Conservation (phyloP, 2,329 filamentous ascomycete species). For the Parastagonospora avenae region DNA sequence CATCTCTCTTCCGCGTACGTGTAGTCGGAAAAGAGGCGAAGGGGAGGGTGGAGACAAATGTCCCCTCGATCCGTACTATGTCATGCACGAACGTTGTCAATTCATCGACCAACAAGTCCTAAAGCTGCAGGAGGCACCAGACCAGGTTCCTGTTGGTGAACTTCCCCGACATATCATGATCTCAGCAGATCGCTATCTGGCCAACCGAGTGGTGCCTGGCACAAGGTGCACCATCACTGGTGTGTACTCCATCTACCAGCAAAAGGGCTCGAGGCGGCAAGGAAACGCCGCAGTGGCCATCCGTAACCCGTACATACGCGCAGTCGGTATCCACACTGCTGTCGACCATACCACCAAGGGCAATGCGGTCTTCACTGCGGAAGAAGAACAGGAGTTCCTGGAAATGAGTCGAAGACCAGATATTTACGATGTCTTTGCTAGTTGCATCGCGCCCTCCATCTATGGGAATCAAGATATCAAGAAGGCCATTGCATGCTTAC, state of each 20-base stretch:
- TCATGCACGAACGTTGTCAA: constrained; percentile 88
- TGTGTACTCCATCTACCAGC: constrained; percentile 97
- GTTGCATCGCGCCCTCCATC: constrained; percentile 95
- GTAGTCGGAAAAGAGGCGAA: constrained; percentile 66
- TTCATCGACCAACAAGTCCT: constrained; percentile 99
- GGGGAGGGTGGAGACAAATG: constrained; percentile 76
- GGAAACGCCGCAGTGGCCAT: constrained; percentile 87
- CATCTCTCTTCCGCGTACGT: constrained; percentile 80
- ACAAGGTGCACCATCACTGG: constrained; percentile 95
- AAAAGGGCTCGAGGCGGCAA: constrained; percentile 80
- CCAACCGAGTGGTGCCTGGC: constrained; percentile 93
- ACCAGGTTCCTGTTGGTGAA: constrained; percentile 96
- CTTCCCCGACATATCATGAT: constrained; percentile 92
- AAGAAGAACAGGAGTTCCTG: constrained; percentile 94
- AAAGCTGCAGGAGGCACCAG: constrained; percentile 95
- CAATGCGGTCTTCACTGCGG: constrained; percentile 82
- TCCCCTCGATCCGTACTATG: constrained; percentile 92
- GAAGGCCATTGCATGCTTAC: constrained; percentile 90
- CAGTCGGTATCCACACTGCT: constrained; percentile 90
- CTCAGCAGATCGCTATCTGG: constrained; percentile 93
- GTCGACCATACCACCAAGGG: constrained; percentile 89
- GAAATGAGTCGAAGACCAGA: constrained; percentile 90
- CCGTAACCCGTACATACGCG: constrained; percentile 89
- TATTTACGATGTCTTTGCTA: constrained; percentile 87
- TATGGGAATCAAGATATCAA: constrained; percentile 97